Percentiles rank a stretch among this genome's conserved stretches.
phyloP scores from a whole-genome alignment of 1,284 basidiomycete genomes.

The Cerrena zonata region DNA sequence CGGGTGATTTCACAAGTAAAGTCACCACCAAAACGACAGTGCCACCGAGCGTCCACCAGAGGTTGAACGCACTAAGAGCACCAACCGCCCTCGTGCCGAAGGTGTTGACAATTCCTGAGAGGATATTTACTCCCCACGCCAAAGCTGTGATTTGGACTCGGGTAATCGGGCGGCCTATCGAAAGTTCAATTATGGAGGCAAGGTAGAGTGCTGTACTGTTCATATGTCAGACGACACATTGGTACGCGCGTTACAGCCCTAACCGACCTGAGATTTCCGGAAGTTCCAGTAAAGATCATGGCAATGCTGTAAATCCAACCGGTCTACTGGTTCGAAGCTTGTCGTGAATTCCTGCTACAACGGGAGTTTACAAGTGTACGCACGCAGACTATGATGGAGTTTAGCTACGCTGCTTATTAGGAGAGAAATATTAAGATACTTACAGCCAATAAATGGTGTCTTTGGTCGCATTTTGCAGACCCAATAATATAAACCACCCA shows the following conservation, averaged over 20 bases:
- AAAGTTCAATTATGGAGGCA: constrained; percentile 49
- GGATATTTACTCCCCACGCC: constrained; percentile 50
- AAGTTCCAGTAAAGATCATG: constrained; percentile 57
- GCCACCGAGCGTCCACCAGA: constrained; percentile 62
- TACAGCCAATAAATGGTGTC: constrained; percentile 49
- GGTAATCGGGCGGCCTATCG: constrained; percentile 38
- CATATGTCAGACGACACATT: not conserved
- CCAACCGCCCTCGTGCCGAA: constrained; percentile 55
- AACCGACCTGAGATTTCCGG: constrained; percentile 49
- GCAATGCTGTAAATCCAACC: constrained; percentile 60
- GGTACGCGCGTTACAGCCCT: not conserved
- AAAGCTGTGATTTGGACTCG: constrained; percentile 49
- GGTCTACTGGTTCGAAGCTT: constrained; percentile 31
- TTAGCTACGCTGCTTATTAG: too few species aligned
- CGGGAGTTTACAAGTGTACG: too few species aligned
- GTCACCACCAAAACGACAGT: constrained; percentile 53
- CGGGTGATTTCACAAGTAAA: constrained; percentile 49
- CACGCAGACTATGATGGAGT: too few species aligned
- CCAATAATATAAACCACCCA: constrained; percentile 60
- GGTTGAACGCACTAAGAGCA: constrained; percentile 48
- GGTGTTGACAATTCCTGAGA: constrained; percentile 46
- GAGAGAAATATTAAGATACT: constrained; percentile 16
- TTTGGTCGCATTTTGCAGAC: constrained; percentile 61
- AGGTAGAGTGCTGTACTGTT: constrained; percentile 48
- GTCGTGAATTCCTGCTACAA: not conserved